A percentile compares a stretch with the other conserved stretches of the same genome.
Conservation (phyloP, 495 filamentous ascomycete genomes). For the Parathielavia appendiculata region DNA sequence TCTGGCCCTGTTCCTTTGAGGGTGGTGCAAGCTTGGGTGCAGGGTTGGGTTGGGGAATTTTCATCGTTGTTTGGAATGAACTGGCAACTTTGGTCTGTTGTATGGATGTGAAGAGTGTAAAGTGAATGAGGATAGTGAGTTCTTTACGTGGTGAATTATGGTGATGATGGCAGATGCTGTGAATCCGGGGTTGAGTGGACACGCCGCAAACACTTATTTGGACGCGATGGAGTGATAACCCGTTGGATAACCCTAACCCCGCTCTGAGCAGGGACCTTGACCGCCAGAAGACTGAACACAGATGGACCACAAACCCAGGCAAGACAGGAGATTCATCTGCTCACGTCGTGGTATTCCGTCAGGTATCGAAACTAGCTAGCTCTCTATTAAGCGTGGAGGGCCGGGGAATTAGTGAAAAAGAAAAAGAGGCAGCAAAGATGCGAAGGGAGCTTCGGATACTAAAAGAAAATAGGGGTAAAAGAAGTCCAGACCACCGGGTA, state of each 20-base stretch:
- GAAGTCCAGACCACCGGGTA: conserved; percentile 29
- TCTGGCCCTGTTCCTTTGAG: not conserved
- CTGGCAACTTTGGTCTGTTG: not conserved
- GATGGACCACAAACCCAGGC: not conserved
- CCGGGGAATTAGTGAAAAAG: conserved; percentile 33
- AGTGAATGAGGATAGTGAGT: not conserved
- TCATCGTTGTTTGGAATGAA: not conserved
- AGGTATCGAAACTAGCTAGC: conserved; percentile 45
- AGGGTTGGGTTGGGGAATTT: not conserved
- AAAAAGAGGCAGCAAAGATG: conserved; percentile 23
- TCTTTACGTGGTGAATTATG: not conserved
- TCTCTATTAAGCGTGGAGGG: conserved; percentile 43
- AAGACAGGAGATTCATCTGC: not conserved
- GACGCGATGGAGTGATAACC: not conserved
- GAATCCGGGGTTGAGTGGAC: not conserved
- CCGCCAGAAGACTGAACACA: not conserved
- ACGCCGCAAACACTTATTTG: no score
- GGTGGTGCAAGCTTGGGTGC: not conserved
- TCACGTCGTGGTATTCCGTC: conserved; percentile 11
- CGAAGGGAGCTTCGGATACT: conserved; percentile 33
- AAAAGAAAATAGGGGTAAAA: conserved; percentile 31
- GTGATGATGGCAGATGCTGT: not conserved
- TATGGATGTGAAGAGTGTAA: not conserved
- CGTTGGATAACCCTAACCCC: not conserved
- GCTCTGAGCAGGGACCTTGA: not conserved